Percentiles rank a stretch among this genome's conserved stretches.
Evolutionary conservation across 1,139 yeast species (phyloP).

Genomic region (Hyphopichia fennica): DNA sequence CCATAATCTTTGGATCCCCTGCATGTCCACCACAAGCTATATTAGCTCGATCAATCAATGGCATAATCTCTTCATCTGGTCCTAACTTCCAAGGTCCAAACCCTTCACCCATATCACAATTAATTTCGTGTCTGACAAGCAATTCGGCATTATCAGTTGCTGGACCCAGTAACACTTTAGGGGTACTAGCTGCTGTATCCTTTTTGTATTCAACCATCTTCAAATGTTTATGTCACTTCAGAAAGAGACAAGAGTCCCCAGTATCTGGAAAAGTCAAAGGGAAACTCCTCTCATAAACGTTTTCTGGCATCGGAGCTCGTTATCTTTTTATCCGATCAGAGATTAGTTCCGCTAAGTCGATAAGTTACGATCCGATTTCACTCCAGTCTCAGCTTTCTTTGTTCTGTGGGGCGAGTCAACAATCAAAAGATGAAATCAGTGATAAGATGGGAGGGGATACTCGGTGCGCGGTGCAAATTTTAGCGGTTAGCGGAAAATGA

Average conservation of each 20-base stretch:
- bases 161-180: constrained; percentile 11
- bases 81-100: constrained; percentile 39
- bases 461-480: too few relatives aligned
- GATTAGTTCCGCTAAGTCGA: too few relatives aligned
- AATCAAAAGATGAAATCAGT: too few relatives aligned
- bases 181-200: constrained; percentile 1
- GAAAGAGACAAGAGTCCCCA: background rate
- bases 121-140: constrained; percentile 23
- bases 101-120: constrained; percentile 42
- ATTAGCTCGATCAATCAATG: constrained; percentile 36
- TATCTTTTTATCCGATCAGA: too few relatives aligned
- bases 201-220: constrained; percentile 5
- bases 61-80: constrained; percentile 40
- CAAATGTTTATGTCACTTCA: background rate
- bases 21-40: constrained; percentile 43
- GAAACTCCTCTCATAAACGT: too few relatives aligned
- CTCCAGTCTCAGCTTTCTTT: too few relatives aligned
- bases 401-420: too few relatives aligned
- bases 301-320: too few relatives aligned
- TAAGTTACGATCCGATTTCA: too few relatives aligned
- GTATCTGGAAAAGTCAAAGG: too few relatives aligned
- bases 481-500: too few relatives aligned
- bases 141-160: constrained; percentile 12
- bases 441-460: too few relatives aligned
- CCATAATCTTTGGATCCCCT: constrained; percentile 35